A percentile compares a stretch with the other conserved stretches of the same genome.
These are phyloP conservation scores for Podosphaera xanthii DNA, from an alignment of 2,329 filamentous ascomycete genomes.

Conservation along the genomic window DNA sequence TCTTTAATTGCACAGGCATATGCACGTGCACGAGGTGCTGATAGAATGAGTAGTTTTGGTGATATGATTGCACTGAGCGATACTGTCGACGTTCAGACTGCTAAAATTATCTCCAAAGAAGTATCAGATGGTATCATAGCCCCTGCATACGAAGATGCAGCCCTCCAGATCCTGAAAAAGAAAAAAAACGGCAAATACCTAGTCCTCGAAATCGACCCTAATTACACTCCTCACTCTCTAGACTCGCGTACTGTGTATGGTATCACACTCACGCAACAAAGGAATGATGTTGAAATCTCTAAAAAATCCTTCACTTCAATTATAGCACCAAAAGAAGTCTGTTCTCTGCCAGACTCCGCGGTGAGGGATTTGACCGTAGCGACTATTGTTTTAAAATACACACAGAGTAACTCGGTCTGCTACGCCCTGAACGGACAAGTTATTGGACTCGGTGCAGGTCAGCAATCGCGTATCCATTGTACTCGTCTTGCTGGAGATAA, in stretches of 20 bases:
- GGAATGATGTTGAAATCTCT: conserved; percentile 74
- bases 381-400: conserved; percentile 95
- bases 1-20: conserved; percentile 85
- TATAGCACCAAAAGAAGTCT: conserved; percentile 63
- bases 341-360: conserved; percentile 53
- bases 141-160: conserved; percentile 62
- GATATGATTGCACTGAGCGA: conserved; percentile 89
- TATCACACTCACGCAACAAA: conserved; percentile 67
- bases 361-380: conserved; percentile 80
- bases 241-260: conserved; percentile 83
- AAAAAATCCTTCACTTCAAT: conserved; percentile 69
- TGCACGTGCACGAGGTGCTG: conserved; percentile 79
- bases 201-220: conserved; percentile 79
- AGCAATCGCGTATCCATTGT: conserved; percentile 97
- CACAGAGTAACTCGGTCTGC: conserved; percentile 96
- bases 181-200: conserved; percentile 98
- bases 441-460: conserved; percentile 80
- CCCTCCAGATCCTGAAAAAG: conserved; percentile 78
- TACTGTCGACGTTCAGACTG: conserved; percentile 73
- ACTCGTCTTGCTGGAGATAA: conserved; percentile 93
- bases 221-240: conserved; percentile 49
- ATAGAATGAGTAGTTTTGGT: conserved; percentile 97
- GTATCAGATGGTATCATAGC: conserved; percentile 95
- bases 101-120: conserved; percentile 93
- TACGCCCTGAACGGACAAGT: conserved; percentile 88